These are phyloP conservation scores for Pythium utonaiense DNA, from an alignment of 352 stramenopile genomes.

Conservation along the genomic window DNA sequence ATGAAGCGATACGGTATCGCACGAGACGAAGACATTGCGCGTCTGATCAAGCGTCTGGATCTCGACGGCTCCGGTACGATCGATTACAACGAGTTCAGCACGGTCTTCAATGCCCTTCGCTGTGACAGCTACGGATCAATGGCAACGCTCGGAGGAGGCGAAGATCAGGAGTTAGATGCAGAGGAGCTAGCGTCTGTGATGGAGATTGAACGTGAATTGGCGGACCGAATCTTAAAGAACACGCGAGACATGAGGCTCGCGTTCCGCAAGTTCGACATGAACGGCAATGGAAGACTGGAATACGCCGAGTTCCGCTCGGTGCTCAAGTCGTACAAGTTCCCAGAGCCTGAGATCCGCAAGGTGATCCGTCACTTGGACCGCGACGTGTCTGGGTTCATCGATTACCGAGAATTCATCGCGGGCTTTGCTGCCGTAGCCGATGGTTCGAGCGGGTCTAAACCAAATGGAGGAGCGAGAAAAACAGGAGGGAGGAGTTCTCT, in stretches of 20 bases:
- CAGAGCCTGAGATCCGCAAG: constrained; percentile 62
- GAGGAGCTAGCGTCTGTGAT: constrained; percentile 58
- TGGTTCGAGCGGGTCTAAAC: constrained; percentile 14
- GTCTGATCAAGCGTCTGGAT: constrained; percentile 45
- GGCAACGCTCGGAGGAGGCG: not conserved
- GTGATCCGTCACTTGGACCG: constrained; percentile 67
- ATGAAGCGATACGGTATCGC: constrained; percentile 75
- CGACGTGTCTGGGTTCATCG: constrained; percentile 65
- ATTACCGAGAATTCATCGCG: constrained; percentile 68
- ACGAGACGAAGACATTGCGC: constrained; percentile 46
- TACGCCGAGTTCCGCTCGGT: constrained; percentile 71
- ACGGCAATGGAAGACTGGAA: constrained; percentile 60
- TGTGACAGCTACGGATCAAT: constrained; percentile 13
- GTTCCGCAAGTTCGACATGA: constrained; percentile 67
- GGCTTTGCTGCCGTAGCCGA: constrained; percentile 36
- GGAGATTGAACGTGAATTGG: constrained; percentile 63
- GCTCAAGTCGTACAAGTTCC: constrained; percentile 54
- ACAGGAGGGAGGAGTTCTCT: constrained; percentile 5
- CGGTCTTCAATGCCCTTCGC: constrained; percentile 51
- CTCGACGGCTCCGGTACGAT: constrained; percentile 45
- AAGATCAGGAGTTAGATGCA: constrained; percentile 31
- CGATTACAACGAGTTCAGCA: constrained; percentile 51
- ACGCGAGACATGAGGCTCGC: constrained; percentile 52
- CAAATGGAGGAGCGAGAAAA: constrained; percentile 15
- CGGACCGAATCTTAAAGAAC: constrained; percentile 45